These are phyloP conservation scores for Kazachstania taianensis DNA, from an alignment of 805 yeast species.

Conservation along the genomic window DNA sequence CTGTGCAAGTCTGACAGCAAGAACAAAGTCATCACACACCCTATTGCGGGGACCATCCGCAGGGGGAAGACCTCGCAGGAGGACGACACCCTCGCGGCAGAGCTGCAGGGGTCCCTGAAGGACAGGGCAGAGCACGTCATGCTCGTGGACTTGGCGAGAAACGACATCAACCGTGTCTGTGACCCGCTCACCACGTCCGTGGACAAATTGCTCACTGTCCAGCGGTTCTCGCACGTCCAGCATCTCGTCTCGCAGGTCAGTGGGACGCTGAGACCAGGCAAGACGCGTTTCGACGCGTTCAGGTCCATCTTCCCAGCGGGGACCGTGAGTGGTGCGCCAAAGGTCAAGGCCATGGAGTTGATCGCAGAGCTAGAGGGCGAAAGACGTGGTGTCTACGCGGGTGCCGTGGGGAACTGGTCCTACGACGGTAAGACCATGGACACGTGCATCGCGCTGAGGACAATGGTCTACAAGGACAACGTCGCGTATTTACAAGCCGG, in stretches of 20 bases:
- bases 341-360: conserved; percentile 91
- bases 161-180: conserved; percentile 93
- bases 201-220: conserved; percentile 80
- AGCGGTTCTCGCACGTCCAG: conserved; percentile 93
- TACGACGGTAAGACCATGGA: conserved; percentile 93
- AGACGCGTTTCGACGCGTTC: conserved; percentile 92
- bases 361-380: conserved; percentile 84
- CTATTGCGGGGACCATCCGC: conserved; percentile 92
- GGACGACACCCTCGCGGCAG: conserved; percentile 73
- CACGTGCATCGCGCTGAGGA: conserved; percentile 93
- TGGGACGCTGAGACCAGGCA: conserved; percentile 75
- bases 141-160: conserved; percentile 96
- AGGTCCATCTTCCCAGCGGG: conserved; percentile 99
- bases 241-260: conserved; percentile 92
- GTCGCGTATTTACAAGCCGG: conserved; percentile 94
- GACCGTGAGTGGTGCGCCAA: conserved; percentile 97
- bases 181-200: conserved; percentile 76
- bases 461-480: conserved; percentile 91
- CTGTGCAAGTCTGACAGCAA: conserved; percentile 70
- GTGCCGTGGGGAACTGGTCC: conserved; percentile 98
- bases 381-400: conserved; percentile 94
- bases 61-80: conserved; percentile 89
- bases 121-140: conserved; percentile 98
- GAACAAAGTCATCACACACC: conserved; percentile 81
- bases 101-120: conserved; percentile 64